A percentile compares a stretch with the other conserved stretches of the same genome.
Conservation (phyloP, 2,329 filamentous ascomycete species). For the Colletotrichum orchidophilum region DNA sequence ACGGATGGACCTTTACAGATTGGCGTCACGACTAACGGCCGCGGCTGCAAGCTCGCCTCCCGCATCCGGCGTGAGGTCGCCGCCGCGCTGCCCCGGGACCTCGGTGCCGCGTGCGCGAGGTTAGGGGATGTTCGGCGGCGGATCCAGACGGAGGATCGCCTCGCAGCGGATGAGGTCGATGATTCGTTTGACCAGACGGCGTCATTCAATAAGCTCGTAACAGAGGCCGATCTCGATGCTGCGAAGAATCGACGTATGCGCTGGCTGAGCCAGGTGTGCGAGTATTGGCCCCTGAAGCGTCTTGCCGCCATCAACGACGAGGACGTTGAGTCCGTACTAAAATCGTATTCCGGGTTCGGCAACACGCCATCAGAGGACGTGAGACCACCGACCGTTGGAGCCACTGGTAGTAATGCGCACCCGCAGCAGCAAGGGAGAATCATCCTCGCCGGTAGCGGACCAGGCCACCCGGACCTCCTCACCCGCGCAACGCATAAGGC, state of each 20-base stretch:
- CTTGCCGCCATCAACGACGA: slow-evolving; percentile 82
- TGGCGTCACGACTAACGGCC: slow-evolving; percentile 93
- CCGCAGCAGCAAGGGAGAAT: slow-evolving; percentile 69
- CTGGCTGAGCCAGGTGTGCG: slow-evolving; percentile 95
- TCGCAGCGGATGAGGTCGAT: slow-evolving; percentile 52
- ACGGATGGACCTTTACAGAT: slow-evolving; percentile 92
- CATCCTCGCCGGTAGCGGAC: slow-evolving; percentile 90
- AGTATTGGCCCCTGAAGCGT: slow-evolving; percentile 93
- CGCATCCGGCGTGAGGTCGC: slow-evolving; percentile 90
- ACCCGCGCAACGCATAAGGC: slow-evolving; percentile 84
- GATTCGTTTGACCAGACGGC: slow-evolving; percentile 80
- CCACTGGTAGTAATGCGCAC: neutral
- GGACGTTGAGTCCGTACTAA: slow-evolving; percentile 81
- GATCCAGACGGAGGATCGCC: slow-evolving; percentile 79
- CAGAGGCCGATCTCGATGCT: slow-evolving; percentile 76
- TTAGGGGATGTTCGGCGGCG: slow-evolving; percentile 77
- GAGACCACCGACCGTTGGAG: neutral
- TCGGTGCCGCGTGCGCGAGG: slow-evolving; percentile 80
- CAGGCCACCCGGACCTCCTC: slow-evolving; percentile 90
- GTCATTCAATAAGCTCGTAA: slow-evolving; percentile 85
- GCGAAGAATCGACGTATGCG: slow-evolving; percentile 84
- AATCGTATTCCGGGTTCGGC: slow-evolving; percentile 66
- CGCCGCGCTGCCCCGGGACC: slow-evolving; percentile 75
- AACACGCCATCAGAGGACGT: neutral
- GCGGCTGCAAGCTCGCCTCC: slow-evolving; percentile 92